A percentile compares a stretch with the other conserved stretches of the same genome.
phyloP scores from a whole-genome alignment of 306 rosid species.

The Amphicarpaea edgeworthii region DNA sequence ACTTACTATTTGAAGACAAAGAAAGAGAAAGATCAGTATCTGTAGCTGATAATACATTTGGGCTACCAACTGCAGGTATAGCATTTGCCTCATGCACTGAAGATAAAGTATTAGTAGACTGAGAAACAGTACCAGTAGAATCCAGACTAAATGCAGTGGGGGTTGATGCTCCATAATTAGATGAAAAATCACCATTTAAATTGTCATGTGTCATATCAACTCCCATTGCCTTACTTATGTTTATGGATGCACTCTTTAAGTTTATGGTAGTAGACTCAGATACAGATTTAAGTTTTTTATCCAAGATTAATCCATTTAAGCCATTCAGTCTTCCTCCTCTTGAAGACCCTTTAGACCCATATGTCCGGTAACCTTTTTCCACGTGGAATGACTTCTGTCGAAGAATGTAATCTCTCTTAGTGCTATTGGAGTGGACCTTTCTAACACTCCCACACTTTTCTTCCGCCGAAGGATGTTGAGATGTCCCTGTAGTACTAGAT shows the following conservation, averaged over 20 bases:
- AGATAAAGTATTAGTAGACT: constrained; percentile 45
- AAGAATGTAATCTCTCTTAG: constrained; percentile 82
- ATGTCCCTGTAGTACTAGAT: constrained; percentile 54
- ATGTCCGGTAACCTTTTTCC: constrained; percentile 74
- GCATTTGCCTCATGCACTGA: constrained; percentile 42
- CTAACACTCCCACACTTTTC: constrained; percentile 64
- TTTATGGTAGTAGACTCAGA: constrained; percentile 68
- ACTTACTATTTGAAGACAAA: constrained; percentile 58
- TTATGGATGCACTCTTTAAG: constrained; percentile 75
- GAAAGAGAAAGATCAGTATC: constrained; percentile 88
- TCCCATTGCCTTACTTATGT: constrained; percentile 77
- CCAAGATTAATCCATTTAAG: constrained; percentile 74
- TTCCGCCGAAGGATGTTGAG: constrained; percentile 63
- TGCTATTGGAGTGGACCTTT: constrained; percentile 64
- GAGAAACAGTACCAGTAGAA: constrained; percentile 49
- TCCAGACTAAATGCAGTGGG: constrained; percentile 54
- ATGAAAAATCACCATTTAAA: constrained; percentile 52
- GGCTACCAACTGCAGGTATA: constrained; percentile 39
- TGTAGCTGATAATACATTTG: constrained; percentile 55
- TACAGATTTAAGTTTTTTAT: constrained; percentile 75
- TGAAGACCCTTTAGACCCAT: constrained; percentile 81
- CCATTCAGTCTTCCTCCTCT: constrained; percentile 76
- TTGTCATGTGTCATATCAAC: constrained; percentile 66
- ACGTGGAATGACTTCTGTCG: constrained; percentile 80
- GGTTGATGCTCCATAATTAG: constrained; percentile 57